Evolutionary conservation across 306 rosid species (phyloP).

Genomic region (Lathyrus sativus): DNA sequence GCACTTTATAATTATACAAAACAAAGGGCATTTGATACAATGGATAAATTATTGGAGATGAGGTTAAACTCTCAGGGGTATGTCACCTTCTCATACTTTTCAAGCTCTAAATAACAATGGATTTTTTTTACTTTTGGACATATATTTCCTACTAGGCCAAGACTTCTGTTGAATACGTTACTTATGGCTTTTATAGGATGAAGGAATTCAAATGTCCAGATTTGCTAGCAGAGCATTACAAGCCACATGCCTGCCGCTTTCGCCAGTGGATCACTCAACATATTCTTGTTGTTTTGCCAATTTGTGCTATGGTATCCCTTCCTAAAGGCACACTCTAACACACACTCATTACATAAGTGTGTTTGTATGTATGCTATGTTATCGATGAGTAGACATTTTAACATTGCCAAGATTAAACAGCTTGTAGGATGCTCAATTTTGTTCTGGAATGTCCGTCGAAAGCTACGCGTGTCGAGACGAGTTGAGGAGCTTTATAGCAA

Average conservation of each 20-base stretch:
- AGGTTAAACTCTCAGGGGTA: slow-evolving; percentile 70
- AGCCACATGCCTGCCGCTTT: slow-evolving; percentile 62
- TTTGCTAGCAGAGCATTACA: slow-evolving; percentile 58
- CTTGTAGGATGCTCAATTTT: slow-evolving; percentile 60
- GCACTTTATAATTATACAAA: slow-evolving; percentile 54
- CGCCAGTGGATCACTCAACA: slow-evolving; percentile 65
- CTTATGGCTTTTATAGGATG: slow-evolving; percentile 49
- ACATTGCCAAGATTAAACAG: slow-evolving; percentile 58
- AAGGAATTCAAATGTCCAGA: slow-evolving; percentile 88
- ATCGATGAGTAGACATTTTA: slow-evolving; percentile 48
- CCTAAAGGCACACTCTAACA: slow-evolving; percentile 40
- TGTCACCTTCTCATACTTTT: slow-evolving; percentile 30
- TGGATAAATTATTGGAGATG: slow-evolving; percentile 54
- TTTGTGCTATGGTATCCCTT: slow-evolving; percentile 67
- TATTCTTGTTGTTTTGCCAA: slow-evolving; percentile 51
- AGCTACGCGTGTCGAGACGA: slow-evolving; percentile 51
- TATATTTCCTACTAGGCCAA: background rate
- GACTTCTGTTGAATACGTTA: background rate
- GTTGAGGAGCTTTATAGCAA: slow-evolving; percentile 78
- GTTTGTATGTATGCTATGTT: slow-evolving; percentile 31
- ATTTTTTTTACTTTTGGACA: slow-evolving; percentile 25
- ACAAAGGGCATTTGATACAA: slow-evolving; percentile 55
- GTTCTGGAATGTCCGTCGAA: slow-evolving; percentile 50
- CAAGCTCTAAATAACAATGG: slow-evolving; percentile 16
- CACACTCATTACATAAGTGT: background rate